Percentiles rank a stretch among this genome's conserved stretches.
Conservation (phyloP, 129 eudicot genomes). For the Mikania micrantha region DNA sequence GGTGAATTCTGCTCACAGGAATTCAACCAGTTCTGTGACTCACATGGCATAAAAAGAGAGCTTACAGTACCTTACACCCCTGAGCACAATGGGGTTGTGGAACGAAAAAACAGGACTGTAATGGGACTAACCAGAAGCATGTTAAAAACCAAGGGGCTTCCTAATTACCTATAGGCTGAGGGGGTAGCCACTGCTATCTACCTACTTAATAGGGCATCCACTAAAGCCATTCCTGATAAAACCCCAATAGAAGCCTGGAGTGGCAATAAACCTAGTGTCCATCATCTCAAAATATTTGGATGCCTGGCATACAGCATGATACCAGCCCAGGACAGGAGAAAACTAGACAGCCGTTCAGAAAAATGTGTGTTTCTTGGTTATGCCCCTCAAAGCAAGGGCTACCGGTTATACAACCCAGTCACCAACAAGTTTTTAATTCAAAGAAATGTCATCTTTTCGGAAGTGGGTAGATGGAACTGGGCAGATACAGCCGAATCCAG, state of each 20-base stretch:
- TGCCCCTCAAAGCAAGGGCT: no score
- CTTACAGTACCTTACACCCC: neutral
- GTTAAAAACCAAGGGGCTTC: neutral
- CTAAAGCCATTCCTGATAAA: neutral
- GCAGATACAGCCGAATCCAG: no score
- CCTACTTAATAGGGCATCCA: neutral
- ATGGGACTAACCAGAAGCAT: neutral
- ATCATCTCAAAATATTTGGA: neutral
- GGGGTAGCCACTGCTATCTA: neutral
- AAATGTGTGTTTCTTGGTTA: no score
- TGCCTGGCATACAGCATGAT: no score
- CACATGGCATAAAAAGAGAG: neutral
- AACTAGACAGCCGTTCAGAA: no score
- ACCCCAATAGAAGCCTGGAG: neutral
- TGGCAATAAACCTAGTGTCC: neutral
- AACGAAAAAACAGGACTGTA: neutral
- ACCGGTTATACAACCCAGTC: no score
- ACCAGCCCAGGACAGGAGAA: no score
- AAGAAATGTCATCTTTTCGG: no score
- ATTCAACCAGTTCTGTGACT: neutral
- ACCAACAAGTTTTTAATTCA: no score
- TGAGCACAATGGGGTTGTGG: neutral
- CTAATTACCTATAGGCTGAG: neutral
- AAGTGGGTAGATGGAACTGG: no score
- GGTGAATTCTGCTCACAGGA: neutral